Percentiles rank a stretch among this genome's conserved stretches.
These are phyloP conservation scores for Aspergillus ruber DNA, from an alignment of 2,329 filamentous ascomycete genomes.

Conservation along the genomic window DNA sequence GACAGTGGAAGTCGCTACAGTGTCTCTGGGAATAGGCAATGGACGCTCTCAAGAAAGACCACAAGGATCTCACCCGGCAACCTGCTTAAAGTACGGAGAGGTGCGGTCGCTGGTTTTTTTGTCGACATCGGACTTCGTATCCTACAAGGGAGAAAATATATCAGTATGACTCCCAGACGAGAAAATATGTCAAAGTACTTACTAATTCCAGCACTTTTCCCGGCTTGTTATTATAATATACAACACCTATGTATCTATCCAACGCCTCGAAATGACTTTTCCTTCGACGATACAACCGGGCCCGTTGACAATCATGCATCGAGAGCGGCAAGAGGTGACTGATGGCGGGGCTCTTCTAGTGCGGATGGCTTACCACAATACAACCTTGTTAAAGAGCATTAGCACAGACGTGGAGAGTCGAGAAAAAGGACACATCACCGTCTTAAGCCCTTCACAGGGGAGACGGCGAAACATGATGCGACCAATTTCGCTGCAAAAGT, in stretches of 20 bases:
- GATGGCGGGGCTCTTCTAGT: not conserved
- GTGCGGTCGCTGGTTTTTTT: no score
- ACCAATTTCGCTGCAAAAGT: not conserved
- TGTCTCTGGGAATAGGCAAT: no score
- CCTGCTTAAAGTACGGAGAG: no score
- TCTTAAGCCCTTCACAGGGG: not conserved
- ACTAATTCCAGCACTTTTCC: not conserved
- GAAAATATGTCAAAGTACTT: not conserved
- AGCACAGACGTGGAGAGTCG: not conserved
- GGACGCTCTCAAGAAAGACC: no score
- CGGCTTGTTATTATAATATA: not conserved
- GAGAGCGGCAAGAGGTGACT: not conserved
- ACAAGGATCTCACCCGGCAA: no score
- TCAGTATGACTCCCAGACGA: no score
- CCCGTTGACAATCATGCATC: not conserved
- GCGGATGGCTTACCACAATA: not conserved
- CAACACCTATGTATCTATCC: not conserved
- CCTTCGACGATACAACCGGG: not conserved
- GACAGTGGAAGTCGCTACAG: no score
- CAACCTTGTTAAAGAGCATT: not conserved
- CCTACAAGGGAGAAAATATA: no score
- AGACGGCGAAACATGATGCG: not conserved
- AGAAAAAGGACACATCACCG: not conserved
- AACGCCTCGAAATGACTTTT: not conserved
- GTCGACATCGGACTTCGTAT: no score